Evolutionary conservation across 2,329 filamentous ascomycete species (phyloP).

Genomic region (Amylocarpus encephaloides): DNA sequence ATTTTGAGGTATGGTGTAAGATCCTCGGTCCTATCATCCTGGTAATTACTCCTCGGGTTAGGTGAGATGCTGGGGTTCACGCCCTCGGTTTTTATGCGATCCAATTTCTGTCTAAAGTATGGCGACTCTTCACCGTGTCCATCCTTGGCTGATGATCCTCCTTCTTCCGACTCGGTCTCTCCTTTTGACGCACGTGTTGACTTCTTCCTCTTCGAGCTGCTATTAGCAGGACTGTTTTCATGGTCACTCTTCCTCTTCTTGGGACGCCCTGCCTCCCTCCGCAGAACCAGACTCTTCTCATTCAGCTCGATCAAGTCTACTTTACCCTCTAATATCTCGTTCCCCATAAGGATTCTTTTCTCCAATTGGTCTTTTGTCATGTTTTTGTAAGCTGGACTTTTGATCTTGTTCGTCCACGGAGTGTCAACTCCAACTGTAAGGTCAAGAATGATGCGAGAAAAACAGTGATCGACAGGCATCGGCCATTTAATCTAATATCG

Average conservation of each 20-base stretch:
- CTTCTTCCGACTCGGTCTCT: neutral
- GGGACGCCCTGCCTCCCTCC: constrained; percentile 22
- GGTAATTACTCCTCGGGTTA: no score
- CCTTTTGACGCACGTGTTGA: neutral
- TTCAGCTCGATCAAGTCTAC: constrained; percentile 36
- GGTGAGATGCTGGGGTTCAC: no score
- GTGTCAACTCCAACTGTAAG: constrained; percentile 33
- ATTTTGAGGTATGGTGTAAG: constrained; percentile 19
- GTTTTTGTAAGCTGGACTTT: constrained; percentile 37
- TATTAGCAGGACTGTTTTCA: neutral
- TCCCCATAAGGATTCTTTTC: constrained; percentile 34
- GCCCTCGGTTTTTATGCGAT: no score
- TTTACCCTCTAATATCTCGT: constrained; percentile 33
- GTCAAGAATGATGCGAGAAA: constrained; percentile 40
- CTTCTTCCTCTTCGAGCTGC: neutral
- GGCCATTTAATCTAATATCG: constrained; percentile 35
- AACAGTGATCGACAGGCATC: constrained; percentile 38
- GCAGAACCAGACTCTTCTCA: constrained; percentile 34
- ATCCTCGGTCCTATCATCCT: constrained; percentile 7
- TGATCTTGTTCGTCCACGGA: constrained; percentile 38
- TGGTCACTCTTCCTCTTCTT: constrained; percentile 5
- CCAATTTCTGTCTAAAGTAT: no score
- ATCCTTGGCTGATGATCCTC: neutral
- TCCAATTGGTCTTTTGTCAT: constrained; percentile 36
- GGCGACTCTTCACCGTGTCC: no score